Evolutionary conservation across 441 rosid species (phyloP), one percentile per base, ranked within the genome.

Genomic region (Viola pubescens): DNA sequence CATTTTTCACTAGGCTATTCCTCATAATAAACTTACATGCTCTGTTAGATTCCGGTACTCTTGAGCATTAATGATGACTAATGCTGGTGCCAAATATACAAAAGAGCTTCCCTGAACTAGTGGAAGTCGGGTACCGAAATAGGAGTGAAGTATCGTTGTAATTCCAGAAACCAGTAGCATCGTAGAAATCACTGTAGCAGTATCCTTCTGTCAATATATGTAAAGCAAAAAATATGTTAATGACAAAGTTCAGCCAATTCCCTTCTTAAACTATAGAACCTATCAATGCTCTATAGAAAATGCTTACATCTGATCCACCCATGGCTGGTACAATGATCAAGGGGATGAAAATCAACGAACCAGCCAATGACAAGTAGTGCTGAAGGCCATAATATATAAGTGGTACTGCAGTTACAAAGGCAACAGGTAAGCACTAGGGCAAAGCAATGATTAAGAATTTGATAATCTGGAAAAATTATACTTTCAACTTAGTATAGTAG

Each of bases 21-120:
- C 40, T 50, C 59, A 43, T 56, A 6, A 63, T 14, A 43, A 54
- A 56, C 77, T 77, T 82, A 89, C 95, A 81, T 91, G 82, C 58
- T 84, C 87, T 4, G 91, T 67, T 63, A 91, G 91, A 76, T 91
- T 84, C 73, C 98, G 84, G 48, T 75, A 87, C 50, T 89, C 88
- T 62, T 59, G 74, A 43, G 95, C 78, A 79, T 87, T 89, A 10
- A 81, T 89, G 60, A 91, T 73, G 61, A 88, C 96, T 58, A 91
- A 75, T 48, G 88, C 89, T 0, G 98, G 98, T 4, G 98, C 95
- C 76, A 91, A 77, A 76, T 75, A 89, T 52, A 84, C 83, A 59
- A 91, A 89, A 0, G 96, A 91, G 72, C 98, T 91, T 67, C 96
- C 98, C 77, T 89, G 98, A 68, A 91, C 91, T 74, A 91, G 77